Evolutionary conservation across 2,329 filamentous ascomycete species (phyloP).

Genomic region (Albifimbria verrucaria): DNA sequence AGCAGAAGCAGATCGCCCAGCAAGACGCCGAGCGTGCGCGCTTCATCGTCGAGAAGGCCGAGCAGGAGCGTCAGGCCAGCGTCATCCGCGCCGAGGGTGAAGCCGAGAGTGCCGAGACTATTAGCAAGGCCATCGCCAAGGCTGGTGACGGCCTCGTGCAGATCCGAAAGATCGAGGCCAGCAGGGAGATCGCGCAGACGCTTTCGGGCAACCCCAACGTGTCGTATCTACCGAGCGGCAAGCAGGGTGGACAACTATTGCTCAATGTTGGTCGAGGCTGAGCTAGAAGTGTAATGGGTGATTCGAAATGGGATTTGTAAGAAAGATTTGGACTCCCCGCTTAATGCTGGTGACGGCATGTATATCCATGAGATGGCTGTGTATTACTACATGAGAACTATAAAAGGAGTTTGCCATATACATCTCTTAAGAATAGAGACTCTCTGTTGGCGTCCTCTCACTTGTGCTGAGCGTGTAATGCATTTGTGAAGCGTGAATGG

Average conservation of each 20-base stretch:
- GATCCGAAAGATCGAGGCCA: constrained; percentile 96
- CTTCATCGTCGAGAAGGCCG: constrained; percentile 97
- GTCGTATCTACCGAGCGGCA: constrained; percentile 82
- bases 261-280: constrained; percentile 47
- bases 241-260: constrained; percentile 55
- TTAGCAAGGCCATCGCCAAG: constrained; percentile 90
- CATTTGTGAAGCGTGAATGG: too few relatives aligned
- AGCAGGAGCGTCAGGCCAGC: constrained; percentile 98
- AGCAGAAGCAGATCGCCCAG: constrained; percentile 99
- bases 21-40: constrained; percentile 96
- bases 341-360: constrained; percentile 26
- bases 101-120: constrained; percentile 93
- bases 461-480: too few relatives aligned
- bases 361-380: constrained; percentile 23
- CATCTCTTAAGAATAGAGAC: too few relatives aligned
- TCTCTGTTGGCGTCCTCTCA: too few relatives aligned
- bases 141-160: constrained; percentile 88
- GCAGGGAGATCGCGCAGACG: constrained; percentile 90
- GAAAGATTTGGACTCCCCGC: constrained; percentile 28
- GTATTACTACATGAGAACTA: constrained; percentile 29
- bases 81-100: constrained; percentile 98
- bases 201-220: constrained; percentile 91
- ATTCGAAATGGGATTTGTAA: constrained; percentile 11
- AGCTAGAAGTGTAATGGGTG: constrained; percentile 13
- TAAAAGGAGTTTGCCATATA: background rate